These are phyloP conservation scores for Elymus sibiricus DNA, from an alignment of 176 grass and related monocot species.

Conservation along the genomic window DNA sequence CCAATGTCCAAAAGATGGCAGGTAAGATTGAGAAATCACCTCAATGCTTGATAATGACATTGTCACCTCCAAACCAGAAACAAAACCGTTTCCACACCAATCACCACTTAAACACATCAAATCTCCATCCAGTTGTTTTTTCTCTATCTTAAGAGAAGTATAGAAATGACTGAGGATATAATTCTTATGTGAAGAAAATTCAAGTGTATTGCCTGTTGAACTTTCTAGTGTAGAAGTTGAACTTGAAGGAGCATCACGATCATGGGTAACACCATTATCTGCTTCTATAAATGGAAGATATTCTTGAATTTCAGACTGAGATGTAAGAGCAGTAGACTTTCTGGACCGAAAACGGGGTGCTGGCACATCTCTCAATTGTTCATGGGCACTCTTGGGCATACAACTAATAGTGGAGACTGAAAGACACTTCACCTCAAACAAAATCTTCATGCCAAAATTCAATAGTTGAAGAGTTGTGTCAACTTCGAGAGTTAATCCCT, in stretches of 20 bases:
- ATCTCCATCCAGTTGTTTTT: conserved; percentile 36
- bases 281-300: conserved; percentile 31
- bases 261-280: conserved; percentile 19
- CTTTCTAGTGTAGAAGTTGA: conserved; percentile 43
- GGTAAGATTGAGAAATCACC: conserved; percentile 37
- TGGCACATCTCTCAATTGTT: conserved; percentile 40
- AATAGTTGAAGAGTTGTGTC: conserved; percentile 43
- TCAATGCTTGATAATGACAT: conserved; percentile 61
- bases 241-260: conserved; percentile 38
- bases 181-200: conserved; percentile 44
- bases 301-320: conserved; percentile 54
- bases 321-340: conserved; percentile 40
- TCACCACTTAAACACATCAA: conserved; percentile 37
- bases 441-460: conserved; percentile 48
- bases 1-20: conserved; percentile 7
- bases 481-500: conserved; percentile 62
- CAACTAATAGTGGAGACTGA: conserved; percentile 50
- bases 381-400: conserved; percentile 32
- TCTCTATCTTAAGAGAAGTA: conserved; percentile 55
- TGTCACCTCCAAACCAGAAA: conserved; percentile 69
- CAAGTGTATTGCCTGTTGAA: conserved; percentile 21
- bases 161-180: conserved; percentile 62
- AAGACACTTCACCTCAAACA: conserved; percentile 52
- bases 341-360: conserved; percentile 63
- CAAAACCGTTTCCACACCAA: conserved; percentile 64